phyloP scores from a whole-genome alignment of 2,329 filamentous ascomycete species.

The Colletotrichum orchidophilum region DNA sequence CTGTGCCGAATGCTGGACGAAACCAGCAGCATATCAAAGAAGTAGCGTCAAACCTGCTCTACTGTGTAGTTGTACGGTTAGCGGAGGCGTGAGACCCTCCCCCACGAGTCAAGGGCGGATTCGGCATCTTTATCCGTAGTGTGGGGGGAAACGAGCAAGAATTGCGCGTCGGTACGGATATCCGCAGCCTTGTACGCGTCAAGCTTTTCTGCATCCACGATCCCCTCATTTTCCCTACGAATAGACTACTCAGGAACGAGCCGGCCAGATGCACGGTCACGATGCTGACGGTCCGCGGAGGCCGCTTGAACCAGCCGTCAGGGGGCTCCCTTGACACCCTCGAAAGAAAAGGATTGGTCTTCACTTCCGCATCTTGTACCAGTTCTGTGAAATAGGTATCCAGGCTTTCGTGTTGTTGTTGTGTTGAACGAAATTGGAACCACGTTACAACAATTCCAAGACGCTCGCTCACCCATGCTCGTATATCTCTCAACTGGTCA shows the following conservation, averaged over 20 bases:
- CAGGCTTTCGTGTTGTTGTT: constrained; percentile 1
- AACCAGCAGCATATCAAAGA: not conserved
- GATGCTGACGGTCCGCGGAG: not conserved
- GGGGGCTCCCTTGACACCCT: not conserved
- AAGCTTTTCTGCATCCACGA: constrained; percentile 17
- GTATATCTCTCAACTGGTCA: not conserved
- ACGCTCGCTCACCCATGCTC: not conserved
- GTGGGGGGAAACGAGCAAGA: constrained; percentile 1
- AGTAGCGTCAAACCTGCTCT: not conserved
- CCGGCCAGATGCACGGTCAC: constrained; percentile 5
- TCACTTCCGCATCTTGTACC: not conserved
- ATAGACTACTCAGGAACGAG: not conserved
- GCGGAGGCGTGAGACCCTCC: not conserved
- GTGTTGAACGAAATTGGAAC: not conserved
- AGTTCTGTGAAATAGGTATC: not conserved
- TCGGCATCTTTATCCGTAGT: not conserved
- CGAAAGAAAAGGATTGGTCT: not conserved
- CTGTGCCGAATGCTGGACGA: not conserved
- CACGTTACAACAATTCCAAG: not conserved
- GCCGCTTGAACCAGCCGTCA: not conserved
- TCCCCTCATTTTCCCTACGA: not conserved
- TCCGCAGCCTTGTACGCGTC: constrained; percentile 7
- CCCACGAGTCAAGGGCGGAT: not conserved
- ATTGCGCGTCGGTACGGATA: not conserved
- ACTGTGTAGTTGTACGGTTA: not conserved